Evolutionary conservation across 192 early-diverging fungal species (phyloP).

Genomic region (Mortierella alpina): DNA sequence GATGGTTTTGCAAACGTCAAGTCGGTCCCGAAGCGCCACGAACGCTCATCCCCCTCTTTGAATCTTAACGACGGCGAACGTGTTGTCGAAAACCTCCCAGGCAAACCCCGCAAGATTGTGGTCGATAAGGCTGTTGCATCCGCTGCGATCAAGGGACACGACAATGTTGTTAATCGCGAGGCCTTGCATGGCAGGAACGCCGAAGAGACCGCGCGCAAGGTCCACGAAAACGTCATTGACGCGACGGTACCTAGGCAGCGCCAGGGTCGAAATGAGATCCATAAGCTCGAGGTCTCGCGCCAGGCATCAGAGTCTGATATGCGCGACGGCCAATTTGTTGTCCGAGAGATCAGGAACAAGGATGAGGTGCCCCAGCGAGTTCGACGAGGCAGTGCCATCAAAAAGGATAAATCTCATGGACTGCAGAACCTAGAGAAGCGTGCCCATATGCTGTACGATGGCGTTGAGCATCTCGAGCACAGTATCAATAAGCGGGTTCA

Average conservation of each 20-base stretch:
- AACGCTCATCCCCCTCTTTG: not conserved
- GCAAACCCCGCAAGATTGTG: conserved; percentile 19
- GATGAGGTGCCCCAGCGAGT: conserved; percentile 16
- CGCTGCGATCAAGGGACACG: conserved; percentile 35
- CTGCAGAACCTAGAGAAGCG: conserved; percentile 42
- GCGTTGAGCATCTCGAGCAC: conserved; percentile 46
- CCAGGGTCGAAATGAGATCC: conserved; percentile 27
- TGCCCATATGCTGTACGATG: conserved; percentile 37
- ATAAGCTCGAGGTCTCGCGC: conserved; percentile 27
- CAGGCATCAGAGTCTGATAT: conserved; percentile 18
- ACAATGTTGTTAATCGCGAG: conserved; percentile 4
- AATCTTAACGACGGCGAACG: not conserved
- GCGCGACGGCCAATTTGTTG: conserved; percentile 29
- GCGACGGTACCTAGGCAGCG: conserved; percentile 13
- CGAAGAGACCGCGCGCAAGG: conserved; percentile 42
- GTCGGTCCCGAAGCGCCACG: not conserved
- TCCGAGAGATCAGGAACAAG: not conserved
- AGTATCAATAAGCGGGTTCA: conserved; percentile 25
- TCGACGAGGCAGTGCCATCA: conserved; percentile 2
- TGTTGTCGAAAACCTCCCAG: not conserved
- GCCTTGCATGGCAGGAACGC: conserved; percentile 8
- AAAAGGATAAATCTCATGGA: conserved; percentile 23
- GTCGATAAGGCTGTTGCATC: conserved; percentile 38
- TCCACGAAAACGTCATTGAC: conserved; percentile 44
- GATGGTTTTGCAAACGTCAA: no score